Percentiles rank a stretch among this genome's conserved stretches.
Evolutionary conservation across 2,329 filamentous ascomycete species (phyloP).

Genomic region (Lasiodiplodia hormozganensis): DNA sequence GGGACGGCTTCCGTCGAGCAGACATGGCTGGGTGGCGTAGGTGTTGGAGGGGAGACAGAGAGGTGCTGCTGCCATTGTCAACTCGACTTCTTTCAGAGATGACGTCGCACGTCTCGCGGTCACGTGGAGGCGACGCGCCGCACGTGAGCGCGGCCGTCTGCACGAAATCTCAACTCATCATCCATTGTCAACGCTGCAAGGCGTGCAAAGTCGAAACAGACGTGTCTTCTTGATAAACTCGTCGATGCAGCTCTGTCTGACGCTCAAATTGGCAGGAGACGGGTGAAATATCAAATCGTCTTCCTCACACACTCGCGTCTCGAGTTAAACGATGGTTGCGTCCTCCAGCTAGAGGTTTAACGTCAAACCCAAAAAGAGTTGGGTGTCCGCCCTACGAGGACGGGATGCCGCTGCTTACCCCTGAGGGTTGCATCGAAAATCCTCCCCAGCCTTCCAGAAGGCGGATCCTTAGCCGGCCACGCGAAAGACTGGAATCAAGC

Average conservation of each 20-base stretch:
- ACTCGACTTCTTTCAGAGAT: background rate
- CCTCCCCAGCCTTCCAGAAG: conserved; percentile 20
- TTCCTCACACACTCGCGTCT: conserved; percentile 21
- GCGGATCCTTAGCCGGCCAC: conserved; percentile 23
- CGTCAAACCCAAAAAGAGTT: conserved; percentile 10
- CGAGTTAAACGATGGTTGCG: conserved; percentile 24
- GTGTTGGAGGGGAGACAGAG: background rate
- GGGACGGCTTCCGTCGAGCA: conserved; percentile 20
- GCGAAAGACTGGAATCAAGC: conserved; percentile 2
- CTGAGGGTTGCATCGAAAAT: conserved; percentile 16
- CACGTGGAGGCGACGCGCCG: conserved; percentile 1
- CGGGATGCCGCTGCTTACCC: conserved; percentile 1
- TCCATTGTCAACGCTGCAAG: conserved; percentile 3
- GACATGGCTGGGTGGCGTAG: background rate
- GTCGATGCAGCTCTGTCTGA: background rate
- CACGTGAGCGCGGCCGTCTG: background rate
- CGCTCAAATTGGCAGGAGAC: conserved; percentile 10
- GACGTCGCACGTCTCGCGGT: conserved; percentile 19
- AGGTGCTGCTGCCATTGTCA: conserved; percentile 5
- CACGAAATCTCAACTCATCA: background rate
- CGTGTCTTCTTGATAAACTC: conserved; percentile 3
- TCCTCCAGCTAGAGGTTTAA: conserved; percentile 12
- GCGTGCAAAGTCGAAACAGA: background rate
- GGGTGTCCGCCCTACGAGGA: conserved; percentile 10
- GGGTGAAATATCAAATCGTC: background rate